Evolutionary conservation across 179 eudicot species (phyloP).

Genomic region (Beta lomatogona): DNA sequence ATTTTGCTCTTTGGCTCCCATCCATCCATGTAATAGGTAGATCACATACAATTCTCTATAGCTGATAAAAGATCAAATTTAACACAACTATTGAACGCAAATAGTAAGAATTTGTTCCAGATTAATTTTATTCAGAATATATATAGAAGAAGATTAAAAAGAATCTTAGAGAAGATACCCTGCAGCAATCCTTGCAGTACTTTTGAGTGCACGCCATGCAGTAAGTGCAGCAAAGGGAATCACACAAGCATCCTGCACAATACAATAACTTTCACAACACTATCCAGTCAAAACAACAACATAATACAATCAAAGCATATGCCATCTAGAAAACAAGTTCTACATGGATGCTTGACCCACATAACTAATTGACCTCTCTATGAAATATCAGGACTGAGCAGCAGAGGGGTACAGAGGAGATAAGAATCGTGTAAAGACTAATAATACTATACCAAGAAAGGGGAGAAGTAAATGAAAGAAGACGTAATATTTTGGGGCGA

Average conservation of each 20-base stretch:
- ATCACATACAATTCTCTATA: neutral
- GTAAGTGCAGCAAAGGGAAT: constrained; percentile 99
- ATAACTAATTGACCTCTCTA: neutral
- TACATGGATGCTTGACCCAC: constrained; percentile 11
- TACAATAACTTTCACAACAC: neutral
- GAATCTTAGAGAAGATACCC: constrained; percentile 55
- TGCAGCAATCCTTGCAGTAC: constrained; percentile 79
- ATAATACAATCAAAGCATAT: neutral
- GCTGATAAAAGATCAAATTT: neutral
- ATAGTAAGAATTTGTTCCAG: neutral
- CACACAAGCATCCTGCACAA: constrained; percentile 85
- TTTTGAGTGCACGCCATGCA: constrained; percentile 96
- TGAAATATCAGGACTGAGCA: neutral
- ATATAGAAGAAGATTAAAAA: neutral
- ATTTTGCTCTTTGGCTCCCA: neutral
- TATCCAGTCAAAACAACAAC: neutral
- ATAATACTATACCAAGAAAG: neutral
- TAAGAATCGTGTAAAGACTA: constrained; percentile 1
- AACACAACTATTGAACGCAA: too few species aligned
- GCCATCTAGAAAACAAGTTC: constrained; percentile 17
- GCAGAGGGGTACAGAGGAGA: neutral
- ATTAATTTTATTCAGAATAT: neutral
- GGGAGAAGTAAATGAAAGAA: neutral
- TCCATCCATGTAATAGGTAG: neutral
- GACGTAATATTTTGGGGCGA: neutral